These are phyloP conservation scores for Blastocladiella britannica DNA, from an alignment of 192 early-diverging fungal species.

Conservation along the genomic window DNA sequence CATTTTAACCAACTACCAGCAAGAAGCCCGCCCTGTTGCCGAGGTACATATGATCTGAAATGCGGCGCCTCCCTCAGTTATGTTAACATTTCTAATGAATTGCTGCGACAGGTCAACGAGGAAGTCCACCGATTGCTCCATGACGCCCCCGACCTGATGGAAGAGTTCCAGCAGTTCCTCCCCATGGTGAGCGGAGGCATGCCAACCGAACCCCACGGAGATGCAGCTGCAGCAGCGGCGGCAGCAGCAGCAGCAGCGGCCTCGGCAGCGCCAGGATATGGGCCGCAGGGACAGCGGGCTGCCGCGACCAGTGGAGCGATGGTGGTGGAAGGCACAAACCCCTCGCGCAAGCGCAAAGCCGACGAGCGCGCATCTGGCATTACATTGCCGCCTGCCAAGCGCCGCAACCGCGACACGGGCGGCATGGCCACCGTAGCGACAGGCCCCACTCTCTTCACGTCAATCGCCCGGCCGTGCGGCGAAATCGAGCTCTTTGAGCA, in stretches of 20 bases:
- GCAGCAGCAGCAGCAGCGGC: conserved; percentile 3
- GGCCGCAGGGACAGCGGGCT: neutral
- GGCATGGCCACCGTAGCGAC: too few relatives aligned
- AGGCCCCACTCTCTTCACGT: too few relatives aligned
- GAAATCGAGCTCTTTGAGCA: conserved; percentile 90
- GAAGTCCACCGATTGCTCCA: conserved; percentile 82
- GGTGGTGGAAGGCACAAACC: neutral
- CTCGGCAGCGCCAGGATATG: neutral
- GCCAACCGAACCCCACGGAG: neutral
- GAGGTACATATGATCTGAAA: conserved; percentile 30
- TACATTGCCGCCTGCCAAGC: too few relatives aligned
- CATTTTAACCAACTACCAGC: conserved; percentile 93
- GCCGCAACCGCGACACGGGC: neutral
- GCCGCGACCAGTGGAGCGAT: too few relatives aligned
- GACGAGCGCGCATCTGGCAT: too few relatives aligned
- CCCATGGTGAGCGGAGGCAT: neutral
- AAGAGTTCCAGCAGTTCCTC: conserved; percentile 96
- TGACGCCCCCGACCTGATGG: conserved; percentile 65
- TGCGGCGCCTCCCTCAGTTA: neutral
- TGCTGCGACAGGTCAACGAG: conserved; percentile 49
- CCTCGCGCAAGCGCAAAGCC: neutral
- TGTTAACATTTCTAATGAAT: conserved; percentile 2
- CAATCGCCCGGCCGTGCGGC: too few relatives aligned
- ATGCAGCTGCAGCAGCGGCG: neutral
- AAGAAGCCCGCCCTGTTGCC: conserved; percentile 84